Evolutionary conservation across 345 rosid genomes (phyloP), one percentile per base, ranked within the genome.

Genomic region (Punica granatum): DNA sequence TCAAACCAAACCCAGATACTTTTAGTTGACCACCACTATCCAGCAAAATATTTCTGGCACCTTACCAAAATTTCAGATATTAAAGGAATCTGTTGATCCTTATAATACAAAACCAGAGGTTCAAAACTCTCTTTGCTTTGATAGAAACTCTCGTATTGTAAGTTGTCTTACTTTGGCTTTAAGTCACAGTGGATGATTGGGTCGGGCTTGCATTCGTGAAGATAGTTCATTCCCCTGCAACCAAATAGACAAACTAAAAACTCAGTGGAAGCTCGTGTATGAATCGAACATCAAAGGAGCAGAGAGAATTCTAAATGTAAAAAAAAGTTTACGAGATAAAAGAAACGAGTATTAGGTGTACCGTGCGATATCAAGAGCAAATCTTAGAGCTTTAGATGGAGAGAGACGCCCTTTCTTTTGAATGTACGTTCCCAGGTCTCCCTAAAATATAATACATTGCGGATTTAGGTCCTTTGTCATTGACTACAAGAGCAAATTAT

Each of bases 31-130:
- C 96, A 68, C 97, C 90, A 72, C 73, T 81, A 88, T 91, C 99
- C 85, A 89, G 89, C 92, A 91, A 89, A 86, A 94, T 82, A 85
- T 94, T 91, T 89, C 99, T 94, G 99, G 85, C 93, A 94, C 97
- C 99, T 94, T 94, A 88, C 86, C 77, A 80, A 88, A 83, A 85
- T 83, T 80, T 86, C 81, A 82, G 81, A 84, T 79, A 84, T 88
- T 86, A 94, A 87, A 83, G 79, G 84, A 76, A 71, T 67, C 68
- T 69, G 76, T 60, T 25, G 54, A 60, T 58, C 58, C n/a, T 0
- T 2, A 60, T 30, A 41, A 33, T 2, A 6, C 31, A 33, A 67
- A 14, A 8, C 21, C 18, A 23, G n/a, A n/a, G n/a, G n/a, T n/a
- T 15, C 68, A 69, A 62, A 72, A 37, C 37, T 33, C n/a, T 64